Conservation (phyloP, 2,329 filamentous ascomycete genomes). For the Aspergillus viridinutans region DNA sequence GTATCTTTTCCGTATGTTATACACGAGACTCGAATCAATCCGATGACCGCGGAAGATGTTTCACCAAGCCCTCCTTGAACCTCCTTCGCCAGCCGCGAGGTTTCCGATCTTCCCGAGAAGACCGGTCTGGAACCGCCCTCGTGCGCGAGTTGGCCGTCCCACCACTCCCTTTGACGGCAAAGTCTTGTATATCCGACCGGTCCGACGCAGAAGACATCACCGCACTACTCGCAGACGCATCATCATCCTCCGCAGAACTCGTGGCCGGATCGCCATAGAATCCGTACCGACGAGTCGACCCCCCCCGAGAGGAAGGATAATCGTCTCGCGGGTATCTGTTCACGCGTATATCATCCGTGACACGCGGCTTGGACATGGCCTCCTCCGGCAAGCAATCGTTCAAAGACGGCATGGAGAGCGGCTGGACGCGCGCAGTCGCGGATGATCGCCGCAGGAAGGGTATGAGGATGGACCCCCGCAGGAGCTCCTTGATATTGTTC, state of each 20-base stretch:
- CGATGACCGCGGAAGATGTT: neutral
- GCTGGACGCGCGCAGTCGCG: neutral
- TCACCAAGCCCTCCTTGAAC: neutral
- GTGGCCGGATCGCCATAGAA: neutral
- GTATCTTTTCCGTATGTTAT: neutral
- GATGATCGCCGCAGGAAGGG: constrained; percentile 1
- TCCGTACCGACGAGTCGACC: neutral
- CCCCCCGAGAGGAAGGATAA: neutral
- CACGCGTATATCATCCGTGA: neutral
- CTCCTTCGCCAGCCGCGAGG: neutral
- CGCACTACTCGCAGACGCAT: neutral
- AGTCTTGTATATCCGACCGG: neutral
- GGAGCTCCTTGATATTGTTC: neutral
- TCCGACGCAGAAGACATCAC: neutral
- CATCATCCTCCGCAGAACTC: neutral
- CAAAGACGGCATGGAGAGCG: neutral
- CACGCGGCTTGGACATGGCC: accelerated
- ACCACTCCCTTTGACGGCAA: neutral
- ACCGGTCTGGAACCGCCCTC: neutral
- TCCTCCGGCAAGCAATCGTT: neutral
- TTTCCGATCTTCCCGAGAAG: neutral
- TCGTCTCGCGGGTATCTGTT: neutral
- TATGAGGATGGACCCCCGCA: constrained; percentile 1
- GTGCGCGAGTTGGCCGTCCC: neutral
- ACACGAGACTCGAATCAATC: neutral